Evolutionary conservation across 116 monocot genomes (phyloP).

Genomic region (Trichopus zeylanicus): DNA sequence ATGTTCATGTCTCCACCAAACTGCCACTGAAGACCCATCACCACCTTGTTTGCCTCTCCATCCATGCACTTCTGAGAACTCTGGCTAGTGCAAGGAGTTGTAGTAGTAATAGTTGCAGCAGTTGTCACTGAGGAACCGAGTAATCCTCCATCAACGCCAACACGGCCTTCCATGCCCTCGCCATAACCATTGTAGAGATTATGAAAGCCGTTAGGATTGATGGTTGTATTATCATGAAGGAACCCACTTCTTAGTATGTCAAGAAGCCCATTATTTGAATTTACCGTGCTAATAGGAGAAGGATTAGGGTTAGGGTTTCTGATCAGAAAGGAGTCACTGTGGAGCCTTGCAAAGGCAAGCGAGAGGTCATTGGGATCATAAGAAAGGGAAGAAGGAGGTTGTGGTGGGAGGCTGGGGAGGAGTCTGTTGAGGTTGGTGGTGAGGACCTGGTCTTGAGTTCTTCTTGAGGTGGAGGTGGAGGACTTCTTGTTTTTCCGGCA

Average conservation of each 20-base stretch:
- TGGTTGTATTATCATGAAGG: slow-evolving; percentile 1
- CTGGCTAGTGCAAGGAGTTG: slow-evolving; percentile 4
- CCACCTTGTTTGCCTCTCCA: slow-evolving; percentile 21
- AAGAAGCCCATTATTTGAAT: slow-evolving; percentile 9
- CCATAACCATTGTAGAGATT: slow-evolving; percentile 15
- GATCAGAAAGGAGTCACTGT: slow-evolving; percentile 13
- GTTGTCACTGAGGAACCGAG: slow-evolving; percentile 11
- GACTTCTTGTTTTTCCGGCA: slow-evolving; percentile 44
- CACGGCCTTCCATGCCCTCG: neutral
- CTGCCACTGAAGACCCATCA: slow-evolving; percentile 24
- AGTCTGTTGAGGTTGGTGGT: neutral
- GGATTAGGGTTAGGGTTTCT: slow-evolving; percentile 10
- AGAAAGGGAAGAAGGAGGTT: slow-evolving; percentile 5
- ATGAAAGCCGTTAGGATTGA: slow-evolving; percentile 1
- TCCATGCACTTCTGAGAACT: too few species aligned
- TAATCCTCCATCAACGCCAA: slow-evolving; percentile 1
- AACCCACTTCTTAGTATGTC: slow-evolving; percentile 21
- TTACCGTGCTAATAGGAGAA: neutral
- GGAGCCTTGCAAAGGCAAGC: slow-evolving; percentile 25
- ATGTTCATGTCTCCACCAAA: neutral
- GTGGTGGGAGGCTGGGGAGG: neutral
- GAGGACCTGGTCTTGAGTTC: neutral
- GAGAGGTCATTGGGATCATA: slow-evolving; percentile 29
- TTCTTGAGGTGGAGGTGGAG: slow-evolving; percentile 9
- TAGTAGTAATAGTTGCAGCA: slow-evolving; percentile 2